Evolutionary conservation across 2,329 filamentous ascomycete genomes (phyloP).

Genomic region (Pseudogymnoascus sp.): DNA sequence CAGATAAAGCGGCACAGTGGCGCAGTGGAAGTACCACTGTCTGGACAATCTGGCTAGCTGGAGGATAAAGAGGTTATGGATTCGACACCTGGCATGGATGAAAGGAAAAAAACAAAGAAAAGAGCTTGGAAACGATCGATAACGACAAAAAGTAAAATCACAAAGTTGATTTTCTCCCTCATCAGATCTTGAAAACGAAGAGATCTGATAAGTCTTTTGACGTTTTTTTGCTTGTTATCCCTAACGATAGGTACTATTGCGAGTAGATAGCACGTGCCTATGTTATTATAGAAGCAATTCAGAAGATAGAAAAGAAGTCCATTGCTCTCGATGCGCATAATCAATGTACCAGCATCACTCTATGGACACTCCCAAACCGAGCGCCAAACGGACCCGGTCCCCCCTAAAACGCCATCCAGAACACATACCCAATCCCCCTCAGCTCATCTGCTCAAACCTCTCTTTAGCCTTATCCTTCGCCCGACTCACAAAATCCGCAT

Average conservation of each 20-base stretch:
- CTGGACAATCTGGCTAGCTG: not conserved
- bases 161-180: not conserved
- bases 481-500: slow-evolving; percentile 57
- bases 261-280: not conserved
- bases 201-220: not conserved
- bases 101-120: not conserved
- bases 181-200: not conserved
- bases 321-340: not conserved
- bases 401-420: not conserved
- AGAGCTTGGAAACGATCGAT: not conserved
- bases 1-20: not conserved
- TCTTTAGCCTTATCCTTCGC: slow-evolving; percentile 62
- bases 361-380: not conserved
- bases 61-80: not conserved
- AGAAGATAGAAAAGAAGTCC: not conserved
- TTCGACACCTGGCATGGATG: not conserved
- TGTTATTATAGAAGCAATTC: not conserved
- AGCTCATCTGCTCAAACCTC: slow-evolving; percentile 51
- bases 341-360: not conserved
- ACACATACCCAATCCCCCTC: not conserved
- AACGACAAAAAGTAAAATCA: not conserved
- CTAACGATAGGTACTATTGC: not conserved
- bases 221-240: not conserved
- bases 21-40: not conserved
- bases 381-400: not conserved